phyloP scores from a whole-genome alignment of 2,329 filamentous ascomycete genomes.

The Anthostomella pinea region DNA sequence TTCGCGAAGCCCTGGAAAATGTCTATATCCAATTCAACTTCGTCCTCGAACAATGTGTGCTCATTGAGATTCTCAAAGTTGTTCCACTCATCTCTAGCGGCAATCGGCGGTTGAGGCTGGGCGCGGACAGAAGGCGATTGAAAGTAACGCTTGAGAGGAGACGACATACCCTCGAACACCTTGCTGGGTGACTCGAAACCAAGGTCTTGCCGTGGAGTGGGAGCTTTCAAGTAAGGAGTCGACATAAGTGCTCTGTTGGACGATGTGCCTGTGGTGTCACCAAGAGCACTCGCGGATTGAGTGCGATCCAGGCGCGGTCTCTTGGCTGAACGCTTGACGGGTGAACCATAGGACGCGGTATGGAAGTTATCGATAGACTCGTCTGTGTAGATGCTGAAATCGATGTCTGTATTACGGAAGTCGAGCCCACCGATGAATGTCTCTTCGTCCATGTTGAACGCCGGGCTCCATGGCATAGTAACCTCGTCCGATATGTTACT shows the following conservation, averaged over 20 bases:
- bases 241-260: slow-evolving; percentile 51
- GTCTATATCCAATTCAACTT: slow-evolving; percentile 60
- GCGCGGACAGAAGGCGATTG: slow-evolving; percentile 39
- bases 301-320: slow-evolving; percentile 63
- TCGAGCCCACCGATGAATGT: too few species aligned
- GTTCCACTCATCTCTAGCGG: slow-evolving; percentile 39
- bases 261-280: slow-evolving; percentile 55
- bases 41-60: slow-evolving; percentile 55
- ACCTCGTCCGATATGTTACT: slow-evolving; percentile 48
- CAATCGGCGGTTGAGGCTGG: slow-evolving; percentile 30
- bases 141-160: slow-evolving; percentile 52
- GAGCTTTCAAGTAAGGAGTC: slow-evolving; percentile 49
- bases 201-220: slow-evolving; percentile 38
- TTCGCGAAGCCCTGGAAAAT: slow-evolving; percentile 74
- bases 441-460: slow-evolving; percentile 65
- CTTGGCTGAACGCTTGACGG: slow-evolving; percentile 60
- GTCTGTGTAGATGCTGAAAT: slow-evolving; percentile 63
- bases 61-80: slow-evolving; percentile 51
- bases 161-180: slow-evolving; percentile 51
- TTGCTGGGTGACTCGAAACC: slow-evolving; percentile 57
- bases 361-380: slow-evolving; percentile 39
- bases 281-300: slow-evolving; percentile 59
- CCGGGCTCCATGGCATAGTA: slow-evolving; percentile 59
- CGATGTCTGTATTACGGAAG: slow-evolving; percentile 56
- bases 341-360: slow-evolving; percentile 57